Evolutionary conservation across 2,329 filamentous ascomycete species (phyloP).

Genomic region (Knufia petricola): DNA sequence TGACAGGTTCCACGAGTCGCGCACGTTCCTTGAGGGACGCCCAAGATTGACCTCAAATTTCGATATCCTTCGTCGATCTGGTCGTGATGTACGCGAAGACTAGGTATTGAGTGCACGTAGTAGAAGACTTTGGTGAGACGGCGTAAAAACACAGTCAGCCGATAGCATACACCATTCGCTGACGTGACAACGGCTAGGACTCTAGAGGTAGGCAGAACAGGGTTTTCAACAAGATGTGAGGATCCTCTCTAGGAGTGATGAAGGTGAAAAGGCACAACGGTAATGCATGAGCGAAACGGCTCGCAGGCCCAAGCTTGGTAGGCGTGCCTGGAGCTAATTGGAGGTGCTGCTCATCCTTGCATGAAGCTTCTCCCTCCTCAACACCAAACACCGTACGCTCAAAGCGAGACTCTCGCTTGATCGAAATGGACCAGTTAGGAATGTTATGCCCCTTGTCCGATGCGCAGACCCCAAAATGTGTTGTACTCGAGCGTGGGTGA

Average conservation of each 20-base stretch:
- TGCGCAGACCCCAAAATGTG: neutral
- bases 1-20: slow-evolving; percentile 6
- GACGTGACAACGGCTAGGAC: no score
- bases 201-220: neutral
- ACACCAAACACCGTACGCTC: neutral
- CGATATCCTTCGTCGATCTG: neutral
- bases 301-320: no score
- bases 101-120: neutral
- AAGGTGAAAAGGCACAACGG: neutral
- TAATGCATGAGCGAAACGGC: neutral
- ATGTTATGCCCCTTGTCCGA: neutral
- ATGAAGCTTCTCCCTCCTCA: neutral
- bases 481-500: neutral
- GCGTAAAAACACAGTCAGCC: neutral
- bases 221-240: neutral
- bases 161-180: neutral
- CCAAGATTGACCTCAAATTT: neutral
- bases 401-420: neutral
- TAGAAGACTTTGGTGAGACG: neutral
- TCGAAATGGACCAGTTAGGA: neutral
- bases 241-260: neutral
- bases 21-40: neutral
- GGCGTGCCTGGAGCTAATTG: neutral
- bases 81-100: neutral
- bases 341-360: neutral